phyloP scores from a whole-genome alignment of 352 stramenopile genomes.

The Pythium monospermum region DNA sequence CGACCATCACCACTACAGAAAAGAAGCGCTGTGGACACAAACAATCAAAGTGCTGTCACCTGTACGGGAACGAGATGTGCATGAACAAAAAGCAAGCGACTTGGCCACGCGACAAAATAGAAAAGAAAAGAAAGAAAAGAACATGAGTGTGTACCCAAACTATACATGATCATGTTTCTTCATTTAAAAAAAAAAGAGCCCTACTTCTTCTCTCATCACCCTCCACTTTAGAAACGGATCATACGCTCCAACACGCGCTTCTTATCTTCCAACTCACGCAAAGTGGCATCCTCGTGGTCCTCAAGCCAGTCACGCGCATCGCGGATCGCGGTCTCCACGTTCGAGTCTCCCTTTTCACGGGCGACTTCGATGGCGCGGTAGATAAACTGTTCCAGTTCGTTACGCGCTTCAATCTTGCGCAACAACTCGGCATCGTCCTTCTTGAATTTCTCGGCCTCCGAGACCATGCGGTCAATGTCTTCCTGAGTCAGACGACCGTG shows the following conservation, averaged over 20 bases:
- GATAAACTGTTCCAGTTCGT: constrained; percentile 39
- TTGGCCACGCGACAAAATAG: no score
- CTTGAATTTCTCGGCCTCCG: constrained; percentile 41
- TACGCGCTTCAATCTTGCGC: constrained; percentile 39
- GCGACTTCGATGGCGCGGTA: constrained; percentile 35
- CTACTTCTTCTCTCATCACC: no score
- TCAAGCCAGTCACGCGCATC: constrained; percentile 72
- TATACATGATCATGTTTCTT: constrained; percentile 25
- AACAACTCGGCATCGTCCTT: constrained; percentile 40
- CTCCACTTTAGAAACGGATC: constrained; percentile 29
- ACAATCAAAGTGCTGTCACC: no score
- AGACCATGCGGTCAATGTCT: constrained; percentile 44
- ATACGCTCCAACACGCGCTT: constrained; percentile 46
- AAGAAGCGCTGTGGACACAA: neutral
- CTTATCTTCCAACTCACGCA: constrained; percentile 89
- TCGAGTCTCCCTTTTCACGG: constrained; percentile 30
- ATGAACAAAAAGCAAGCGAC: no score
- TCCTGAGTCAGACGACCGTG: constrained; percentile 33
- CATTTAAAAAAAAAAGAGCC: no score
- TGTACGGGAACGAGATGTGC: no score
- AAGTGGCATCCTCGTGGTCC: constrained; percentile 55
- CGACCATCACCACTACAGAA: neutral
- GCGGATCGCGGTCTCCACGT: constrained; percentile 52
- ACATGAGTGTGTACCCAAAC: constrained; percentile 4
- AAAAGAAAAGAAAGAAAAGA: neutral